A percentile compares a stretch with the other conserved stretches of the same genome.
Conservation (phyloP, 345 rosid genomes). For the Citrus trifoliata region DNA sequence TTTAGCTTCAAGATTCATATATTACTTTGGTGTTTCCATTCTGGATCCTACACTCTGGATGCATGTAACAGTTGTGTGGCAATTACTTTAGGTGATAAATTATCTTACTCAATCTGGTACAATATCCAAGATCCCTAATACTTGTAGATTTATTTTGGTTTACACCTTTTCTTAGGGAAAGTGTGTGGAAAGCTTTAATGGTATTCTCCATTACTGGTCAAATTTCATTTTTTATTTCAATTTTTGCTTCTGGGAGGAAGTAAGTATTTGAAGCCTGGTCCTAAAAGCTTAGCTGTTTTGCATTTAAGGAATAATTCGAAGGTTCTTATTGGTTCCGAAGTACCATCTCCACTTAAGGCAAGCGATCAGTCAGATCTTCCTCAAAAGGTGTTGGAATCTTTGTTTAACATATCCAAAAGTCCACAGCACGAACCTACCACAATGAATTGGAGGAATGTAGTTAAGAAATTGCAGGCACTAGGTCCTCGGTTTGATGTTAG, state of each 20-base stretch:
- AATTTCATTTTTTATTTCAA: neutral
- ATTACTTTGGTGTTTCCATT: neutral
- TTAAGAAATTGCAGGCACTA: slow-evolving; percentile 74
- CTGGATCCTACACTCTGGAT: neutral
- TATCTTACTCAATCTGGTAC: neutral
- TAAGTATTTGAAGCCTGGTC: neutral
- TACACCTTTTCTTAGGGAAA: neutral
- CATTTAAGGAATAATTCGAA: slow-evolving; percentile 48
- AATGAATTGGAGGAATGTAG: slow-evolving; percentile 86
- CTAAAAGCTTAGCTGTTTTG: slow-evolving; percentile 14
- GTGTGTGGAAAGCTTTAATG: slow-evolving; percentile 1
- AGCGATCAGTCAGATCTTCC: slow-evolving; percentile 47
- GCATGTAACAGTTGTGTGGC: neutral
- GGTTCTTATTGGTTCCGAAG: slow-evolving; percentile 42
- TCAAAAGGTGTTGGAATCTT: slow-evolving; percentile 79
- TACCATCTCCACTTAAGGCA: slow-evolving; percentile 33
- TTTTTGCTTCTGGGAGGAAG: neutral
- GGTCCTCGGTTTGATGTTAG: slow-evolving; percentile 45
- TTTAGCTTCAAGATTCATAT: neutral
- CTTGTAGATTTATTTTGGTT: neutral
- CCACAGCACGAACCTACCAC: slow-evolving; percentile 62
- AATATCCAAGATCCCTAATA: neutral
- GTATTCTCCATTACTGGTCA: neutral
- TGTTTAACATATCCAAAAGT: slow-evolving; percentile 65
- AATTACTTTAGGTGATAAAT: neutral